Conservation (phyloP, 768 basidiomycete species). For the Lactifluus hygrophoroides region DNA sequence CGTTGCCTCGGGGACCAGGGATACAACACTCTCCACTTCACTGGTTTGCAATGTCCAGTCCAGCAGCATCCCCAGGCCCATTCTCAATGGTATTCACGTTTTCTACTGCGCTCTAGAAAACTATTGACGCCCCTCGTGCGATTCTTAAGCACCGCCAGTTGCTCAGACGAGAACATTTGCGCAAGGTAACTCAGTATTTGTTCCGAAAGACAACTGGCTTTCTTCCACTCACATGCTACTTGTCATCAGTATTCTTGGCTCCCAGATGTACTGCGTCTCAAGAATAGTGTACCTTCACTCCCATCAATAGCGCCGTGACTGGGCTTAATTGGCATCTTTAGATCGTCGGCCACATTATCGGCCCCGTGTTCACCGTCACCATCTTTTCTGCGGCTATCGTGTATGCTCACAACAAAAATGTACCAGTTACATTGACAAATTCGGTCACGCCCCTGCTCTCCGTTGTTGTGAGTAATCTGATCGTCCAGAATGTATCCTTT, state of each 20-base stretch:
- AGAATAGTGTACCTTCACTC: constrained; percentile 59
- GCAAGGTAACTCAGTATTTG: constrained; percentile 21
- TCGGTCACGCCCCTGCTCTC: constrained; percentile 82
- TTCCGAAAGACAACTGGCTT: neutral
- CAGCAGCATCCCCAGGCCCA: neutral
- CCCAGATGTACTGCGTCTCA: constrained; percentile 75
- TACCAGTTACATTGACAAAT: constrained; percentile 60
- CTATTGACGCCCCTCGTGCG: neutral
- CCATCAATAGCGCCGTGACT: neutral
- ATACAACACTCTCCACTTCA: neutral
- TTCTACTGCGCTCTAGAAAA: neutral
- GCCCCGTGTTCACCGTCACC: constrained; percentile 80
- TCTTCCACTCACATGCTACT: neutral
- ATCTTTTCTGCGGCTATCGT: constrained; percentile 57
- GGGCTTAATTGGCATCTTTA: constrained; percentile 26
- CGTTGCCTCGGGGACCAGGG: too few relatives aligned
- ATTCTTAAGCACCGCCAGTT: constrained; percentile 14
- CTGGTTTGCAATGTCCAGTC: neutral
- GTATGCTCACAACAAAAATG: constrained; percentile 50
- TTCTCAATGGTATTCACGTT: neutral
- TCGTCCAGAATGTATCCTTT: neutral
- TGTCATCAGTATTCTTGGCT: constrained; percentile 71
- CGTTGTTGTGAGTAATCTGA: constrained; percentile 58
- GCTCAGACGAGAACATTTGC: constrained; percentile 12
- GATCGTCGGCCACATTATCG: constrained; percentile 64